Base-by-base conservation (phyloP, 2,329 filamentous ascomycete species). In the Scytalidium sp. region DNA sequence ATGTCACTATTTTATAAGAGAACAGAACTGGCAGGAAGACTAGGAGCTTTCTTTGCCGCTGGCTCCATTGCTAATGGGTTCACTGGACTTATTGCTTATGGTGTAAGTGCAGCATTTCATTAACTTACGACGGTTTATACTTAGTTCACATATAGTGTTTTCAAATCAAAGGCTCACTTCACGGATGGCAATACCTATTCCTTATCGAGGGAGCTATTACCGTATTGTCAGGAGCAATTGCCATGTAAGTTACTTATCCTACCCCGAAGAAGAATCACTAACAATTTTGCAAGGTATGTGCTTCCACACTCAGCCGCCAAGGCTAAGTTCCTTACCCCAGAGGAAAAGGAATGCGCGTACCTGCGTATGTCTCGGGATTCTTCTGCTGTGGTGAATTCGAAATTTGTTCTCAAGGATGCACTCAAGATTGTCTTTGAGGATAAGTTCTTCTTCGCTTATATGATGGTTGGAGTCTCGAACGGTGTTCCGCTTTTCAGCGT, bases 41-140 rank as follows among this genome's bases (percentile, higher is more conserved):
- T 90, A 1, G 85, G 85, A 29, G 70, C 90, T 51, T 90, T 90
- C 70, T 92, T 91, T 58, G 88, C 87, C 0, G 87, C 87, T 0
- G 84, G 80, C 20, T 88, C 86, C 60, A 87, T 92, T 51, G 87
- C 88, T 19, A 83, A 81, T 50, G 84, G 83, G 2, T 87, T 86
- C 58, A 77, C 76, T 0, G 63, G 65, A 20, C 57, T 65, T 8
- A 50, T 65, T 8, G 60, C 61, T 3, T 57, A 58, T 29, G 65
- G 58, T 2, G 61, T 64, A 36, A 15, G 13, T 6, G 13, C 4
- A n/a, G 17, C 13, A 36, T 36, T 15, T 7, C 13, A 36, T 9
- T 36, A 5, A 6, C 17, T n/a, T 4, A 36, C 17, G 7, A 36
- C 13, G 81, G 81, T 3, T 67, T 85, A 1, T 70, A 84, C 13